phyloP scores from a whole-genome alignment of 1,284 basidiomycete genomes.

The Cryptococcus hybrid region DNA sequence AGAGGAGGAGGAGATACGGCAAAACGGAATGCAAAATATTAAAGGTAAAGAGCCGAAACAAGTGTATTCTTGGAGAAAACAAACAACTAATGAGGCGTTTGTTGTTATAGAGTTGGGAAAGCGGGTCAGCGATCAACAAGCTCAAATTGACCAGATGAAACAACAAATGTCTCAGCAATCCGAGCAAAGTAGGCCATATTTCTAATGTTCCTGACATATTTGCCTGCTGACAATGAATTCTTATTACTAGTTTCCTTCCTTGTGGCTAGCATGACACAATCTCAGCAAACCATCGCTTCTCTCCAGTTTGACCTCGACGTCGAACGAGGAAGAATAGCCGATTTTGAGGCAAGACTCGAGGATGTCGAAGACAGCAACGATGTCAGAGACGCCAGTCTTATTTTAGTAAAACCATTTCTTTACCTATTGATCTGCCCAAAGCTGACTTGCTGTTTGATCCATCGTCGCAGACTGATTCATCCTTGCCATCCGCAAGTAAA shows the following conservation, averaged over 20 bases:
- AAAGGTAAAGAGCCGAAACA: neutral
- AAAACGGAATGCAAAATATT: neutral
- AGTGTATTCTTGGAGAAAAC: neutral
- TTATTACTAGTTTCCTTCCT: neutral
- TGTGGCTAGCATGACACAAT: neutral
- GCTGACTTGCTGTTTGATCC: no score
- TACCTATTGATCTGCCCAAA: neutral
- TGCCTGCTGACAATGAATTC: neutral
- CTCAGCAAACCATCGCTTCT: neutral
- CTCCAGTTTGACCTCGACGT: conserved; percentile 1
- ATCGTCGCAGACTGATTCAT: neutral
- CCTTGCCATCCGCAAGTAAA: neutral
- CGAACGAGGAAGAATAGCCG: neutral
- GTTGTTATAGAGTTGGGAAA: neutral
- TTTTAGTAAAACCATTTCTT: neutral
- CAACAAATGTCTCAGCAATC: neutral
- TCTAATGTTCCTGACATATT: neutral
- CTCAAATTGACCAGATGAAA: neutral
- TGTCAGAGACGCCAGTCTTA: neutral
- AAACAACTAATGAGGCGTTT: neutral
- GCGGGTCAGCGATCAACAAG: neutral
- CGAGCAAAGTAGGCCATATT: conserved; percentile 1
- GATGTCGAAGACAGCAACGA: neutral
- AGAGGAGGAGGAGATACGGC: neutral
- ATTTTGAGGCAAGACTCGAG: neutral